These are phyloP conservation scores for Erythrobasidium hasegawianum DNA, from an alignment of 1,284 basidiomycete species.

Conservation along the genomic window DNA sequence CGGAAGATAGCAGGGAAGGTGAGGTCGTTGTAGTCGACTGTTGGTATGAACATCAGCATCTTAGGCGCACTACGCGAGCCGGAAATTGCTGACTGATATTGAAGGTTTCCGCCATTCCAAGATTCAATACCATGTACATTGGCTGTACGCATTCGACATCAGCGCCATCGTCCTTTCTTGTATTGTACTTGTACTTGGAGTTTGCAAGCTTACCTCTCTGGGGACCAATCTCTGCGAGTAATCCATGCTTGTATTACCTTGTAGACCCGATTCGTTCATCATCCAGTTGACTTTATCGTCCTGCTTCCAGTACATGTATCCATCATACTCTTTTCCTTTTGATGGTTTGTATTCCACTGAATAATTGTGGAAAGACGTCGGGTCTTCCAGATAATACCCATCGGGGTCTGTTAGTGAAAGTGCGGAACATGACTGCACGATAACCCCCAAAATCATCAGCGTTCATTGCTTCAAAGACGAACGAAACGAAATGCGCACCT, in stretches of 20 bases:
- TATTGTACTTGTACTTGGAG: too few relatives aligned
- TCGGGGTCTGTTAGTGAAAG: conserved; percentile 18
- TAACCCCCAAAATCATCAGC: too few relatives aligned
- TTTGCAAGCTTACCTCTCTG: conserved; percentile 7
- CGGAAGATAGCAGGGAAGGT: conserved; percentile 55
- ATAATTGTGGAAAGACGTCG: conserved; percentile 14
- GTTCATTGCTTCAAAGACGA: too few relatives aligned
- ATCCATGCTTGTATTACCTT: conserved; percentile 60
- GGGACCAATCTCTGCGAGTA: conserved; percentile 66
- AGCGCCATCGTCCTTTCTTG: too few relatives aligned
- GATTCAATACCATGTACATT: conserved; percentile 52
- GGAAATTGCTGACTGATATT: conserved; percentile 20
- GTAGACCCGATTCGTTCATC: conserved; percentile 66
- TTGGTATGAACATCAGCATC: too few relatives aligned
- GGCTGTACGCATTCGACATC: conserved; percentile 22
- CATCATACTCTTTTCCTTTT: conserved; percentile 20
- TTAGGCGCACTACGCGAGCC: too few relatives aligned
- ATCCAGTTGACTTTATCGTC: conserved; percentile 59
- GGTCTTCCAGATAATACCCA: conserved; percentile 19
- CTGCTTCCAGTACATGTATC: conserved; percentile 28
- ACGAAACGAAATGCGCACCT: too few relatives aligned
- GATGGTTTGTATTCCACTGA: conserved; percentile 17
- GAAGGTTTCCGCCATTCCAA: conserved; percentile 29
- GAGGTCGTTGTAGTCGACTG: conserved; percentile 29
- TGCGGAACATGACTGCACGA: conserved; percentile 25